Base-by-base conservation (phyloP, 2,329 filamentous ascomycete genomes). In the Apiospora saccharicola region DNA sequence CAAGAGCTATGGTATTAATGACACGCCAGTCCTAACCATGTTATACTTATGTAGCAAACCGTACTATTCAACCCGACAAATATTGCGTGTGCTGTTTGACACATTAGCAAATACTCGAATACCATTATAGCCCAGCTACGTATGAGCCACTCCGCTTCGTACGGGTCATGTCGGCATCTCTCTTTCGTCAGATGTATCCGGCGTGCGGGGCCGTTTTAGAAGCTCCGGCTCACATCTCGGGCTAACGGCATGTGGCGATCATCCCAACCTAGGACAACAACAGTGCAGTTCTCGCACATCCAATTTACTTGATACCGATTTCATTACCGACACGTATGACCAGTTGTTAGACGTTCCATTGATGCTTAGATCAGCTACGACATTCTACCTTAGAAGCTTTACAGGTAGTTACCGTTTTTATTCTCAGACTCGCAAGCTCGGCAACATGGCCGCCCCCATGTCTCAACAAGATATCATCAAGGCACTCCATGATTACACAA, bases 401-500 rank as follows among this genome's bases (percentile, higher is more conserved):
- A 14, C 49, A 14, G 49, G n/a, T 16, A 24, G 22, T 41, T 12
- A 7, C 57, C 22, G 3, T 41, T 24, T 19, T 8, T 22, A 41
- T 64, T 12, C 2, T 10, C 70, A 71, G 41, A 41, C 70, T 24
- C 70, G 70, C n/a, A 51, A 57, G 30, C 70, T 75, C 71, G 43
- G 53, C 49, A 76, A 47, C 41, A 78, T 78, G 76, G 49, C 75
- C 12, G 47, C 68, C 43, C 71, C 76, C 12, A 69, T 69, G 68
- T 37, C 46, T 12, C 70, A 73, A 68, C 79, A 82, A 72, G 75
- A 76, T 16, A 79, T 82, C 30, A 76, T 82, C 69, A 75, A 74
- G 70, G 79, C 78, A 41, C 75, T 83, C 68, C 74, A 78, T 26
- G 74, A 79, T n/a, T 83, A 78, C 72, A 81, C 81, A 16, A 79